These are phyloP conservation scores for Cicer cuneatum DNA, from an alignment of 306 rosid genomes.

Conservation along the genomic window DNA sequence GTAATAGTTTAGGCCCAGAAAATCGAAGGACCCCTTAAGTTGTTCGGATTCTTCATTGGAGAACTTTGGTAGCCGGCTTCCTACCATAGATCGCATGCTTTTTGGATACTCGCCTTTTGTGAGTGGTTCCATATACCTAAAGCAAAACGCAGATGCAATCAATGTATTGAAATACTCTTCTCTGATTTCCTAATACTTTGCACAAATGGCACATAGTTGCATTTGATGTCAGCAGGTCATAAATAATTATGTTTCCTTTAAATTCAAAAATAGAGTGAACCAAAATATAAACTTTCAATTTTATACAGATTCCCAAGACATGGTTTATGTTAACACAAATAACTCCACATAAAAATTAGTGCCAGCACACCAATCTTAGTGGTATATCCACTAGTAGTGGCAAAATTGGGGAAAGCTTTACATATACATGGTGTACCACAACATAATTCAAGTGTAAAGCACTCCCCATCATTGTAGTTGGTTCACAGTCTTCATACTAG, in stretches of 20 bases:
- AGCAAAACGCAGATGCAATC: constrained; percentile 24
- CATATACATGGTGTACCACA: background rate
- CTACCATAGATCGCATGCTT: constrained; percentile 49
- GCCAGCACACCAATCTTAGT: background rate
- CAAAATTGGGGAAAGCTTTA: background rate
- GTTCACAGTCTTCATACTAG: constrained; percentile 8
- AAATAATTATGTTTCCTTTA: background rate
- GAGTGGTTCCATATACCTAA: constrained; percentile 52
- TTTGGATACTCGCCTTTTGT: constrained; percentile 51
- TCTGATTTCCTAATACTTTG: background rate
- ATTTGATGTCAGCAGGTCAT: constrained; percentile 24
- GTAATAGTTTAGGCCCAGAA: constrained; percentile 54
- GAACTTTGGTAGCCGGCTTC: constrained; percentile 46
- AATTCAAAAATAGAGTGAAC: constrained; percentile 27
- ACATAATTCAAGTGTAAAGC: no score
- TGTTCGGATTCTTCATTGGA: constrained; percentile 44
- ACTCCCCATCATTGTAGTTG: background rate
- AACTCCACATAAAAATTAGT: constrained; percentile 14
- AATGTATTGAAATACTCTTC: constrained; percentile 10
- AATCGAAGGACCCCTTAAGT: constrained; percentile 50
- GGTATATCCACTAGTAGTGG: background rate
- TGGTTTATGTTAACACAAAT: constrained; percentile 8
- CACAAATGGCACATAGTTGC: constrained; percentile 11
- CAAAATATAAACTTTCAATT: background rate
- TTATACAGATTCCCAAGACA: constrained; percentile 9